These are phyloP conservation scores for Agaricus sinodeliciosus DNA, from an alignment of 768 basidiomycete genomes.

Conservation along the genomic window DNA sequence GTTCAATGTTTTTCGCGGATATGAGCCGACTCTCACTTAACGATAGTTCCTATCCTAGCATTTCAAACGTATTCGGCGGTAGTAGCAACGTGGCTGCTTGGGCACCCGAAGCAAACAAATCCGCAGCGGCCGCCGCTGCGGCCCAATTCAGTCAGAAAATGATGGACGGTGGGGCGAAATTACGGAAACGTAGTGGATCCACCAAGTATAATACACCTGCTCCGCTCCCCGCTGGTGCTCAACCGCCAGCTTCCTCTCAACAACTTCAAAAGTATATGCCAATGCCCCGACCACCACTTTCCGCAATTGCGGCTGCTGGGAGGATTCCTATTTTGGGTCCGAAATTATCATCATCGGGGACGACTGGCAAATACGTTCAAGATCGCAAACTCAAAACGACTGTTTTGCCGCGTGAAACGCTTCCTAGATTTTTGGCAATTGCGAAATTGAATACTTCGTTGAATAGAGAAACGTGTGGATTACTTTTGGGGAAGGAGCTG, in stretches of 20 bases:
- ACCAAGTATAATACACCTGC: not conserved
- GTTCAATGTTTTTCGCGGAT: constrained; percentile 58
- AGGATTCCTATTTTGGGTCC: not conserved
- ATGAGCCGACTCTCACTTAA: constrained; percentile 21
- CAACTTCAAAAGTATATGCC: not conserved
- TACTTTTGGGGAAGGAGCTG: constrained; percentile 62
- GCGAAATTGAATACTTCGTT: constrained; percentile 72
- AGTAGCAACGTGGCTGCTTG: not conserved
- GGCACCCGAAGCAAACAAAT: constrained; percentile 5
- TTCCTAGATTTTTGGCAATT: constrained; percentile 71
- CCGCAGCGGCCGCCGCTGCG: constrained; percentile 23
- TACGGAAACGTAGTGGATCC: not conserved
- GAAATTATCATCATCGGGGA: constrained; percentile 10
- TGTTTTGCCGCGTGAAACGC: constrained; percentile 61
- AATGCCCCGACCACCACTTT: constrained; percentile 11
- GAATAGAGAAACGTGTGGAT: constrained; percentile 83
- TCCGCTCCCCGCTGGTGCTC: not conserved
- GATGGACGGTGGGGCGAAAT: not conserved
- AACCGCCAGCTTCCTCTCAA: not conserved
- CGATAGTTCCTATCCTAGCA: not conserved
- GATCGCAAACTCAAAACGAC: constrained; percentile 45
- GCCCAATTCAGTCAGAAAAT: constrained; percentile 18
- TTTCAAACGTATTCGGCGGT: not conserved
- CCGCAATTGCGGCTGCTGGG: not conserved
- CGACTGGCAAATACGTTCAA: not conserved